phyloP scores from a whole-genome alignment of 2,329 filamentous ascomycete species.

The Aspergillus spinulosporus region DNA sequence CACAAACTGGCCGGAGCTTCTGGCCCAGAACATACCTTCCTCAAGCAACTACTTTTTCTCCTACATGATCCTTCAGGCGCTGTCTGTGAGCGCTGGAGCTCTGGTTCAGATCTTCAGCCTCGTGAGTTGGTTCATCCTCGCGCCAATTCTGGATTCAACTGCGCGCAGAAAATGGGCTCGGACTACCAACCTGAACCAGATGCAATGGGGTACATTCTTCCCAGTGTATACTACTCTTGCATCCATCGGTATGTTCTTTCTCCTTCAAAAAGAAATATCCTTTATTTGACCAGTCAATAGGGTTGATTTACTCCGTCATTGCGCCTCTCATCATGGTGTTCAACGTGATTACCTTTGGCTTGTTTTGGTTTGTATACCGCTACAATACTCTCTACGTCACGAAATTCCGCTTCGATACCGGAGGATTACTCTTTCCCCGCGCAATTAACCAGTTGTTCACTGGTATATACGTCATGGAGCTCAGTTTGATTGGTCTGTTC shows the following conservation, averaged over 20 bases:
- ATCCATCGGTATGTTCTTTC: slow-evolving; percentile 62
- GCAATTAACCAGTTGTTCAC: slow-evolving; percentile 96
- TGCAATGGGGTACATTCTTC: slow-evolving; percentile 92
- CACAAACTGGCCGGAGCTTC: slow-evolving; percentile 67
- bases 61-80: slow-evolving; percentile 93
- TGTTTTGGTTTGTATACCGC: slow-evolving; percentile 94
- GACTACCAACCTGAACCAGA: slow-evolving; percentile 72
- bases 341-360: slow-evolving; percentile 84
- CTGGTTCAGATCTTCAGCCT: slow-evolving; percentile 80
- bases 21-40: slow-evolving; percentile 78
- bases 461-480: slow-evolving; percentile 90
- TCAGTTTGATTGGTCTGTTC: slow-evolving; percentile 86
- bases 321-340: slow-evolving; percentile 90
- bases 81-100: slow-evolving; percentile 86
- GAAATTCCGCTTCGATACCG: slow-evolving; percentile 85
- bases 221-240: slow-evolving; percentile 96
- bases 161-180: slow-evolving; percentile 78
- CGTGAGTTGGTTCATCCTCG: slow-evolving; percentile 76
- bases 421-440: slow-evolving; percentile 84
- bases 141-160: slow-evolving; percentile 80
- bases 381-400: slow-evolving; percentile 96
- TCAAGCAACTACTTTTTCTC: slow-evolving; percentile 97
- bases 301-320: slow-evolving; percentile 82
- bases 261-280: too few relatives aligned
- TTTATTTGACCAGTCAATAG: too few relatives aligned